These are phyloP conservation scores for Talaromyces pinophilus DNA, from an alignment of 2,329 filamentous ascomycete genomes.

Conservation along the genomic window DNA sequence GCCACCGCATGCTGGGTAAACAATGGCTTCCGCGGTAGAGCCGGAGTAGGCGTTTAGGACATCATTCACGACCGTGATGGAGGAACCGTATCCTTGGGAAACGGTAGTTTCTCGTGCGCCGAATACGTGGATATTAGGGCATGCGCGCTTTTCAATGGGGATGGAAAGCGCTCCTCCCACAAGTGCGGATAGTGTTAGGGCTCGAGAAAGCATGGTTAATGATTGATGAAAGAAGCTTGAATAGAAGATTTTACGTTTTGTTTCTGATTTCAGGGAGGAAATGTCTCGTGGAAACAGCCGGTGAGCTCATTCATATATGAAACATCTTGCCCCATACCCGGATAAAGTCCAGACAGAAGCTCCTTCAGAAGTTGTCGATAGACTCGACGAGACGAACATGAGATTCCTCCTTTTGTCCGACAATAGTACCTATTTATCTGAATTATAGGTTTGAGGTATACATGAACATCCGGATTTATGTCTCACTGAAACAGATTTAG, in stretches of 20 bases:
- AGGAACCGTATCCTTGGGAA: slow-evolving; percentile 54
- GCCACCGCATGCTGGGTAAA: slow-evolving; percentile 65
- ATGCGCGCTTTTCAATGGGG: slow-evolving; percentile 32
- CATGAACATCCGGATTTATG: neutral
- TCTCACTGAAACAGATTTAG: slow-evolving; percentile 7
- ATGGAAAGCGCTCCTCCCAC: slow-evolving; percentile 11
- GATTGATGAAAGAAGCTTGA: neutral
- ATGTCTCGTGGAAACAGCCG: neutral
- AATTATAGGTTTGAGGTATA: neutral
- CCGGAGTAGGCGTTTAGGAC: slow-evolving; percentile 53
- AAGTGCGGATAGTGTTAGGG: neutral
- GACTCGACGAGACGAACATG: neutral
- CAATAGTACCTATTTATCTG: neutral
- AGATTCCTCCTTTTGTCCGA: slow-evolving; percentile 11
- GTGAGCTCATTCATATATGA: slow-evolving; percentile 13
- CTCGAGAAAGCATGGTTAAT: slow-evolving; percentile 13
- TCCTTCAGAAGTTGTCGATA: neutral
- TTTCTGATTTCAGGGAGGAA: neutral
- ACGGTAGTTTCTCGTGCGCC: slow-evolving; percentile 56
- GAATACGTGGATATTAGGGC: slow-evolving; percentile 53
- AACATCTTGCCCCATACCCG: neutral
- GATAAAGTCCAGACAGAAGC: neutral
- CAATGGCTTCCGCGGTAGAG: slow-evolving; percentile 57
- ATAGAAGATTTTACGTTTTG: neutral
- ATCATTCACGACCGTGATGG: slow-evolving; percentile 52